Evolutionary conservation across 257 asterid species (phyloP), one percentile per base, ranked within the genome.

Genomic region (Solanum pinnatisectum): DNA sequence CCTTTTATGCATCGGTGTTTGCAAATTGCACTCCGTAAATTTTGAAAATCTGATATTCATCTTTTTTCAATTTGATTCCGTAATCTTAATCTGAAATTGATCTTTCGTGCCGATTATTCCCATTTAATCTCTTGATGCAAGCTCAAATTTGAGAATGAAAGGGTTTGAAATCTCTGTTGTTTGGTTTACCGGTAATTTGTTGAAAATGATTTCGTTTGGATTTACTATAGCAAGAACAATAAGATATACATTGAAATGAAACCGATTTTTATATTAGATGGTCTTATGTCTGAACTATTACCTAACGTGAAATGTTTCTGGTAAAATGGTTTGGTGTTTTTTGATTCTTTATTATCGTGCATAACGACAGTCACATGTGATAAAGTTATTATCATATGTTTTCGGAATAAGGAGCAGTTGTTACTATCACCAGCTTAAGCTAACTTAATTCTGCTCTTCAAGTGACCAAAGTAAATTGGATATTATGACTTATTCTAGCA

Each of bases 111-210:
- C n/a, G 14, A 33, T 37, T 73, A 86, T 71, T 68, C 39, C 87
- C 87, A 86, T 70, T 44, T 52, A 65, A 18, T 42, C 42, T 87
- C 63, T 12, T 18, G 22, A n/a, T 72, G 52, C 3, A 37, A 70
- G 36, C 46, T 84, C 36, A n/a, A 18, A 25, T 5, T 36, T 25
- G 83, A 70, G 42, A 39, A 84, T 77, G 39, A 3, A n/a, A n/a
- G 23, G 35, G 77, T 81, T 46, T 86, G 87, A 27, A 89, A 89
- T 91, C 90, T 77, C 84, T 87, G 84, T n/a, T n/a, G 42, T 85
- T 36, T 27, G 42, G 46, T 32, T 71, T 44, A 23, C 12, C 40
- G 8, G 25, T 76, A 30, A 59, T 18, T 22, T 35, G 68, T 73
- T 72, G 65, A 36, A 83, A 73, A 10, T 82, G 32, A 30, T 49